Percentiles rank a stretch among this genome's conserved stretches.
These are phyloP conservation scores for Globisporangium spiculum DNA, from an alignment of 352 stramenopile species.

Conservation along the genomic window DNA sequence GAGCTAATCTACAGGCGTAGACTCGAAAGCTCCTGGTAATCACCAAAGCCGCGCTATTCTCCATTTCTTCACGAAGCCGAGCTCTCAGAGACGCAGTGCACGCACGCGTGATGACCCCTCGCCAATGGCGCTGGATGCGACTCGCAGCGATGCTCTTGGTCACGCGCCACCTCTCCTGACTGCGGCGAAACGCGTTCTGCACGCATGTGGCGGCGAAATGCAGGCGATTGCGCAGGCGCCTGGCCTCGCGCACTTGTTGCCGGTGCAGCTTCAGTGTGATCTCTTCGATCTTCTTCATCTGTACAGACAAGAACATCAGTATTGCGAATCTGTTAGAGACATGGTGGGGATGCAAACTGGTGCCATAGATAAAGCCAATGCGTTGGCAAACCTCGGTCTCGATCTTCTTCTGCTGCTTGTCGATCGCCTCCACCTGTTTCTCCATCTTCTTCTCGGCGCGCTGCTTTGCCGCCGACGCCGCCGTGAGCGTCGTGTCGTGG, in stretches of 20 bases:
- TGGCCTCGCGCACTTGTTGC: slow-evolving; percentile 64
- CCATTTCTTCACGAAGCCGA: slow-evolving; percentile 17
- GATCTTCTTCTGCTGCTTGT: slow-evolving; percentile 82
- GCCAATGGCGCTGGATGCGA: slow-evolving; percentile 46
- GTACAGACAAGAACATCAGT: background rate
- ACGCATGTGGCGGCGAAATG: slow-evolving; percentile 48
- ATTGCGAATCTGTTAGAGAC: background rate
- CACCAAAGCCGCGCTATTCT: slow-evolving; percentile 31
- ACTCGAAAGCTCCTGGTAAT: slow-evolving; percentile 40
- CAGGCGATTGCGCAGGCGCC: slow-evolving; percentile 52
- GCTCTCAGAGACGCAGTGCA: slow-evolving; percentile 13
- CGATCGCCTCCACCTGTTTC: slow-evolving; percentile 60
- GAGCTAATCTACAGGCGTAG: slow-evolving; percentile 27
- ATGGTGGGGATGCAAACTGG: background rate
- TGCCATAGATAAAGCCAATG: background rate
- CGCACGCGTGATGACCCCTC: slow-evolving; percentile 26
- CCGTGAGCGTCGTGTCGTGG: slow-evolving; percentile 69
- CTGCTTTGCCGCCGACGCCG: slow-evolving; percentile 61
- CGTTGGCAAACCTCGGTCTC: slow-evolving; percentile 46
- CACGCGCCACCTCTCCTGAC: slow-evolving; percentile 15
- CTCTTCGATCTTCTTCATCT: slow-evolving; percentile 80
- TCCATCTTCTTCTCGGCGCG: slow-evolving; percentile 64
- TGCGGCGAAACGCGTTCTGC: slow-evolving; percentile 39
- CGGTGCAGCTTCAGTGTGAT: slow-evolving; percentile 65
- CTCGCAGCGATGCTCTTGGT: slow-evolving; percentile 29